A percentile compares a stretch with the other conserved stretches of the same genome.
These are phyloP conservation scores for Didymella sp. DNA, from an alignment of 2,329 filamentous ascomycete species.

Conservation along the genomic window DNA sequence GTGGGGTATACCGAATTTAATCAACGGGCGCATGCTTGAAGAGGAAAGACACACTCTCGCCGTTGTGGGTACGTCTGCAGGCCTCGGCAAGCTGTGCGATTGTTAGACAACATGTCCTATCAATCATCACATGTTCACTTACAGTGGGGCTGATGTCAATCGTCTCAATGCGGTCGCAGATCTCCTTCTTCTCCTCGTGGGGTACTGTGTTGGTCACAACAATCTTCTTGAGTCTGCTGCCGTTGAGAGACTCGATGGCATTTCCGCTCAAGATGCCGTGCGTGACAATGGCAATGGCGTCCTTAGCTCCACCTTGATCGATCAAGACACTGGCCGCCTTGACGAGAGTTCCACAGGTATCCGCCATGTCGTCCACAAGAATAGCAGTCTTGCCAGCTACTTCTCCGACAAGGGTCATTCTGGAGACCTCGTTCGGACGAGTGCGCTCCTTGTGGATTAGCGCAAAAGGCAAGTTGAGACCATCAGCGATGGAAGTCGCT, in stretches of 20 bases:
- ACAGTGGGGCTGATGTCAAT: constrained; percentile 88
- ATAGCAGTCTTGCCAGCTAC: constrained; percentile 92
- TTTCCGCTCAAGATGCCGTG: constrained; percentile 90
- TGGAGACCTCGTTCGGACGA: constrained; percentile 86
- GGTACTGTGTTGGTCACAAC: constrained; percentile 93
- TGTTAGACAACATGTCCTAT: constrained; percentile 20
- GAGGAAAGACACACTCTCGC: constrained; percentile 71
- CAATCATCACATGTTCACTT: constrained; percentile 33
- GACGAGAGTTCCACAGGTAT: constrained; percentile 86
- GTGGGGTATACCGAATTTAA: constrained; percentile 20
- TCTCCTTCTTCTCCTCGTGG: constrained; percentile 78
- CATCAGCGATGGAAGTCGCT: constrained; percentile 91
- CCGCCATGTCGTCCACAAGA: constrained; percentile 97
- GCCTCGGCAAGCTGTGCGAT: constrained; percentile 66
- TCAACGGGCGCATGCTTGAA: constrained; percentile 71
- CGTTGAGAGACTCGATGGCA: constrained; percentile 85
- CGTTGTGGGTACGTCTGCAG: constrained; percentile 75
- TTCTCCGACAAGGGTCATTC: constrained; percentile 95
- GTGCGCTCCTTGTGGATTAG: constrained; percentile 97
- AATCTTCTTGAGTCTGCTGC: constrained; percentile 75
- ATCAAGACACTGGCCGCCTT: constrained; percentile 92
- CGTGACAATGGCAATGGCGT: constrained; percentile 94
- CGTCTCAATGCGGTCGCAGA: constrained; percentile 81
- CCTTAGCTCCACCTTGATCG: constrained; percentile 76
- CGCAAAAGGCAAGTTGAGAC: constrained; percentile 87